Base-by-base conservation (phyloP, 164 flowering plant genomes). In the Nymphaea colorata region DNA sequence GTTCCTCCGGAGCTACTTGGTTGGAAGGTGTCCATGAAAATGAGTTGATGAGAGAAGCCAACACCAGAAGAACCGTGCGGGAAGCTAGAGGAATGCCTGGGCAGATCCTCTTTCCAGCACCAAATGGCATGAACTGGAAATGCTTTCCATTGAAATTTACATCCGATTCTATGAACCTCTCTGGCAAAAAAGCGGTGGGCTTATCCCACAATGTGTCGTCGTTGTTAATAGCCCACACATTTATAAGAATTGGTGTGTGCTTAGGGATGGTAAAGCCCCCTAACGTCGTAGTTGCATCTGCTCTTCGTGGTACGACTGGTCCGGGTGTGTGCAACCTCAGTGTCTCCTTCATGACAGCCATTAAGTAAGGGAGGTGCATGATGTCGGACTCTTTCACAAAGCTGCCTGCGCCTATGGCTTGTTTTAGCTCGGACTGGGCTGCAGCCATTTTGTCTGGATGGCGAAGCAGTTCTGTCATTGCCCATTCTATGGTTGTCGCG, bases 401-500 rank as follows among this genome's bases (percentile, higher is more conserved):
- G n/a, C 66, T 62, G 41, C 72, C 64, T 43, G 76, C 62, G 10
- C 86, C 83, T 1, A 88, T 60, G 0, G 79, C 79, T 11, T 43
- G 36, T 36, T 63, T 12, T 0, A 88, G 78, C 79, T 88, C 90
- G 3, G 67, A 64, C 73, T 84, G 81, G 11, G 63, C 77, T 72
- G 68, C 73, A 6, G 42, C 41, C 82, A 86, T 72, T 12, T 65
- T 12, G 1, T 67, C 68, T 0, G 85, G 90, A 67, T 84, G 70
- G 62, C 66, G 60, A n/a, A 88, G 77, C 15, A 88, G 85, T 79
- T 88, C 88, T 0, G 86, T 77, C 78, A 88, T 25, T n/a, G 86
- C 87, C 90, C 93, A 88, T 66, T 88, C 93, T 3, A 74, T 77
- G 4, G 81, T 84, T 67, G 82, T 81, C 68, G 84, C 80, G 4